Evolutionary conservation across 2,329 filamentous ascomycete genomes (phyloP).

Genomic region (Diaporthe australafricana): DNA sequence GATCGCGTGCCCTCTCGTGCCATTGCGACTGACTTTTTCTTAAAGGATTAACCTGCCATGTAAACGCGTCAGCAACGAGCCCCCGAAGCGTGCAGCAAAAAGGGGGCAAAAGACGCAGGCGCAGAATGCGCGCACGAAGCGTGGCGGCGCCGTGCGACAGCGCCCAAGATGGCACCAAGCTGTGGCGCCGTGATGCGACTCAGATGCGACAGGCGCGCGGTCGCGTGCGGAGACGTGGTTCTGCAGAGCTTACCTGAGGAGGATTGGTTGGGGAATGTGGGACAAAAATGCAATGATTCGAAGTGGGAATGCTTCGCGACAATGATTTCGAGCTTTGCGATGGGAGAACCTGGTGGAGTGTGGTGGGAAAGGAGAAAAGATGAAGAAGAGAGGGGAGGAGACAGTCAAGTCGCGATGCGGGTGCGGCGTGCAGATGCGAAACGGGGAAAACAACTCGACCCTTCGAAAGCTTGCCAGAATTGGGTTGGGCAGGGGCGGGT

Average conservation of each 20-base stretch:
- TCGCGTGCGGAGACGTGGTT: conserved; percentile 25
- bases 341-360: conserved; percentile 4
- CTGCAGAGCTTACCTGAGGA: conserved; percentile 34
- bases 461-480: conserved; percentile 14
- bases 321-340: conserved; percentile 31
- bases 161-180: not conserved
- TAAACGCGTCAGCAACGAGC: conserved; percentile 20
- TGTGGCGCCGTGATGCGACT: conserved; percentile 25
- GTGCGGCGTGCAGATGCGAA: conserved; percentile 32
- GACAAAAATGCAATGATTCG: conserved; percentile 8
- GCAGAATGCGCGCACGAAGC: not conserved
- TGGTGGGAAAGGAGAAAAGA: conserved; percentile 16
- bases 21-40: conserved; percentile 47
- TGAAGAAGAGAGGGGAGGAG: conserved; percentile 28
- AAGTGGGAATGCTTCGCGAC: conserved; percentile 27
- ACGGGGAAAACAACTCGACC: conserved; percentile 38
- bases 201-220: conserved; percentile 29
- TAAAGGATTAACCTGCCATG: not conserved
- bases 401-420: conserved; percentile 30
- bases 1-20: conserved; percentile 64
- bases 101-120: too few species aligned
- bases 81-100: not conserved
- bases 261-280: not conserved
- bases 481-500: conserved; percentile 2
- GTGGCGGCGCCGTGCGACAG: conserved; percentile 14